Percentiles rank a stretch among this genome's conserved stretches.
Evolutionary conservation across 2,329 filamentous ascomycete genomes (phyloP).

Genomic region (Cercospora brassicicola): DNA sequence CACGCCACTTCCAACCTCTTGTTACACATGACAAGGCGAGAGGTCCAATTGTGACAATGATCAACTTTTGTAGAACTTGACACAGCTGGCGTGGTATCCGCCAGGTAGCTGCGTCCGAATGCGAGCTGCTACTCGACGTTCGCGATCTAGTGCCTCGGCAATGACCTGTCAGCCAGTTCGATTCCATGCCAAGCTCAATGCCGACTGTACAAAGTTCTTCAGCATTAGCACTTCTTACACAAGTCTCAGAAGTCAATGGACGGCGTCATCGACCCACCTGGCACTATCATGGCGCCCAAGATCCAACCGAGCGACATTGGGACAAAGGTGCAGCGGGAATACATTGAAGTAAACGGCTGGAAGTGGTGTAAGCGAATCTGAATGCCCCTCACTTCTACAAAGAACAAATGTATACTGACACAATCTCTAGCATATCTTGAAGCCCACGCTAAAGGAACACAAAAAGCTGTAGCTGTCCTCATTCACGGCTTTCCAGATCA

Average conservation of each 20-base stretch:
- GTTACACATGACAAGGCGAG: background rate
- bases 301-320: conserved; percentile 18
- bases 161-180: background rate
- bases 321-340: conserved; percentile 32
- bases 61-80: background rate
- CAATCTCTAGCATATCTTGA: conserved; percentile 15
- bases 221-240: background rate
- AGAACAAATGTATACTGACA: background rate
- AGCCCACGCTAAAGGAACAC: conserved; percentile 27
- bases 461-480: conserved; percentile 56
- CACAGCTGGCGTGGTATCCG: background rate
- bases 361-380: conserved; percentile 60
- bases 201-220: background rate
- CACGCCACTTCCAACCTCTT: background rate
- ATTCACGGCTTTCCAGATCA: conserved; percentile 82
- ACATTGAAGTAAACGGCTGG: conserved; percentile 64
- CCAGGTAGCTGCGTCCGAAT: background rate
- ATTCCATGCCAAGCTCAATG: background rate
- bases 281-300: conserved; percentile 9
- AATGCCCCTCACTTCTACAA: background rate
- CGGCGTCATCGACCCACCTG: background rate
- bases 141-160: background rate
- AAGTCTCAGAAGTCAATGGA: background rate
- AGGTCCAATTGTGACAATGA: background rate
- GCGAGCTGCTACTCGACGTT: background rate